These are phyloP conservation scores for Phragmites australis DNA, from an alignment of 176 grass and related monocot genomes.

Conservation along the genomic window DNA sequence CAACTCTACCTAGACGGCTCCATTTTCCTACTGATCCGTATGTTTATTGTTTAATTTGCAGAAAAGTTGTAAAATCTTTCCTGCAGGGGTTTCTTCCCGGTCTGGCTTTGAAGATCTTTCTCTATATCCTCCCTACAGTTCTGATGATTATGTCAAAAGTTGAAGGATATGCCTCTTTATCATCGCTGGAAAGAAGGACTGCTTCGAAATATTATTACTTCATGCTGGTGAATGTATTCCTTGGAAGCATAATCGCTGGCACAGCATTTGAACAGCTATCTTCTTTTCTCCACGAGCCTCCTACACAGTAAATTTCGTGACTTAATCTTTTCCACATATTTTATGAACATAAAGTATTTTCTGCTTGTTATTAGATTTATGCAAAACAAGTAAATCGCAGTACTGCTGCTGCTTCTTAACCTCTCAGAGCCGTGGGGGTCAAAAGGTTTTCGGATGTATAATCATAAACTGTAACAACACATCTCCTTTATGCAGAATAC, in stretches of 20 bases:
- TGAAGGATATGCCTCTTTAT: conserved; percentile 92
- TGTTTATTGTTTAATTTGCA: conserved; percentile 42
- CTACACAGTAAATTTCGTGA: conserved; percentile 65
- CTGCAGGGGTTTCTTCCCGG: conserved; percentile 96
- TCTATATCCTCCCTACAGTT: conserved; percentile 90
- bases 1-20: background rate
- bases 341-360: background rate
- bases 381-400: background rate
- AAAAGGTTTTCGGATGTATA: background rate
- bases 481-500: conserved; percentile 61
- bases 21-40: background rate
- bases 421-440: background rate
- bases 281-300: conserved; percentile 76
- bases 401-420: background rate
- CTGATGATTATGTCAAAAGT: conserved; percentile 91
- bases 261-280: conserved; percentile 92
- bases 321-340: conserved; percentile 17
- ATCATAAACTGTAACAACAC: background rate
- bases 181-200: conserved; percentile 85
- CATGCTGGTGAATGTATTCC: conserved; percentile 93
- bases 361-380: background rate
- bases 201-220: conserved; percentile 99
- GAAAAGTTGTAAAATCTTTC: conserved; percentile 79
- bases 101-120: conserved; percentile 87
- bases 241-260: conserved; percentile 92